Evolutionary conservation across 345 rosid species (phyloP), one percentile per base, ranked within the genome.

Genomic region (Bretschneidera sinensis): DNA sequence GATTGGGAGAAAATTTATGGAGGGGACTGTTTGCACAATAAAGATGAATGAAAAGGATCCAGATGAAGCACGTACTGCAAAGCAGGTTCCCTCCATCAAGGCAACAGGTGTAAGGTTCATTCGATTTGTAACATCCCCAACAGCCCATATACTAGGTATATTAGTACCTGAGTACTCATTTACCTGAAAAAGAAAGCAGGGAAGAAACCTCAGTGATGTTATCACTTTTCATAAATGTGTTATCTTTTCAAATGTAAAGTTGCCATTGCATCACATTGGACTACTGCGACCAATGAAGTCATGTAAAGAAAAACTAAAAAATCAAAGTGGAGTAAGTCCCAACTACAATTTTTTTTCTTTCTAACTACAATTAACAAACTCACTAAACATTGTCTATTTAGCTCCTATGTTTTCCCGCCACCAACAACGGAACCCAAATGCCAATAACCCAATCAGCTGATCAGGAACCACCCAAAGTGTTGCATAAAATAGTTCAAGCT

Each of bases 101-200:
- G 99, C 99, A 60, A 95, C 97, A 34, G 99, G 99, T 56, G 99
- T 95, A 57, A 95, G 92, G 81, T 91, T 95, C 72, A 95, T 85
- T 55, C 99, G 76, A 78, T 95, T 88, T 67, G 99, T 95, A 47
- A 85, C 97, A 81, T 95, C 99, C 65, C 97, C 99, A 57, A 91
- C 77, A 56, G 97, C 99, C 97, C 97, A 95, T 67, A 95, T 86
- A 70, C 90, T 95, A 48, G 95, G 96, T 67, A 95, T 57, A 22
- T 79, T 91, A 33, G 96, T 91, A 65, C 88, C 66, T 21, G 99
- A 95, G 70, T 78, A 79, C 77, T 91, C 97, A 47, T 88, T 91
- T 20, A 95, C 97, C 99, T 95, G 86, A 78, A 77, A 50, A 70
- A 55, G 61, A 62, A 57, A 48, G 24, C 5, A 57, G 11, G 13